Base-by-base conservation (phyloP, 768 basidiomycete species). In the Lentinus brumalis region DNA sequence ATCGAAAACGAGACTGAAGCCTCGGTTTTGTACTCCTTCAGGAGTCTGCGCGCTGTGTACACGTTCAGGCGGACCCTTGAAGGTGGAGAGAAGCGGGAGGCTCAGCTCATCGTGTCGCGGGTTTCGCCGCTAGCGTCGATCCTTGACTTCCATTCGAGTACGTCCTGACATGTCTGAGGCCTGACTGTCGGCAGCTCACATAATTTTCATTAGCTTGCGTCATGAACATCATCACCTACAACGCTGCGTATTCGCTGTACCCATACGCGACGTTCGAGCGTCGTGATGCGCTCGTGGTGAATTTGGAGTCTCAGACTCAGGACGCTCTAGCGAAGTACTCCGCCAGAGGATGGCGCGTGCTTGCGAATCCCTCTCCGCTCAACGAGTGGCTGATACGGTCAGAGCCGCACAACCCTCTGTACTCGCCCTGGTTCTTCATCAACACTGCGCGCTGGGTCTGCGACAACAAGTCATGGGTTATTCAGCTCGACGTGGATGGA, bases 121-220 rank as follows among this genome's bases (percentile, higher is more conserved):
- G 9, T 64, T 49, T 68, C 69, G 14, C 73, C 79, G 0, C 65
- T 81, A 56, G 72, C 76, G 18, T 59, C 69, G 9, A 77, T 84
- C n/a, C 56, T 83, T 1, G 64, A 65, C 7, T 83, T 83, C 55
- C 83, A 84, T 57, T 80, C 78, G 0, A 81, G 82, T 83, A 42
- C 30, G 80, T 56, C 35, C 3, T 9, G 31, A 2, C 3, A 3
- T n/a, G n/a, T 18, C 4, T 15, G 29, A n/a, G 3, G 5, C 50
- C 16, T 16, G n/a, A n/a, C n/a, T 11, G 18, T 30, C 38, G 10
- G 15, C 5, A 42, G 44, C 18, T 31, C 16, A 14, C 29, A 4
- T 31, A 26, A 14, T 26, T 47, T 26, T 18, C 21, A 53, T 21
- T 49, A 79, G 79, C 79, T 2, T 73, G 72, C 50, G 79, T 79